Percentiles rank a stretch among this genome's conserved stretches.
Conservation (phyloP, 2,329 filamentous ascomycete species). For the Sporothrix pseudoabietina region DNA sequence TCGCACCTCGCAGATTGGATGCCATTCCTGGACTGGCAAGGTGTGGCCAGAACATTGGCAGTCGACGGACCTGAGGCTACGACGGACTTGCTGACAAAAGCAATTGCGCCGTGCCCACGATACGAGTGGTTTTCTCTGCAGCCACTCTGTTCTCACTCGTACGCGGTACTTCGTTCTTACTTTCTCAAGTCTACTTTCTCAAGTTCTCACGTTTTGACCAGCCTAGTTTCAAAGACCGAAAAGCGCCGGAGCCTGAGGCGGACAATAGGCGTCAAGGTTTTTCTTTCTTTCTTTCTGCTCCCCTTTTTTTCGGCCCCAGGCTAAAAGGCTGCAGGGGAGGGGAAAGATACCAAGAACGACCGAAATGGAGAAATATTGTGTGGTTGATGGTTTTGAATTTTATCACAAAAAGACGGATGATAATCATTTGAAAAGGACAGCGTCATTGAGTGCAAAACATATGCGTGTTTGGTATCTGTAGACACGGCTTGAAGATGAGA, state of each 20-base stretch:
- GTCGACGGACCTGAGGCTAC: neutral
- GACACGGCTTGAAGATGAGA: neutral
- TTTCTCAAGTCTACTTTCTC: neutral
- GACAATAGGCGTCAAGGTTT: neutral
- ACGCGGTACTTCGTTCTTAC: no score
- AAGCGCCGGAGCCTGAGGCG: conserved; percentile 6
- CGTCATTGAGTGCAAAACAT: neutral
- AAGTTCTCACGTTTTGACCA: neutral
- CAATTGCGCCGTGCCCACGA: neutral
- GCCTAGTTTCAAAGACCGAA: conserved; percentile 5
- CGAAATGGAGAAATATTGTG: neutral
- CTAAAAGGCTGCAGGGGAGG: neutral
- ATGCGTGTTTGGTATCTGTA: conserved; percentile 2
- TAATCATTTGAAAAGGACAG: neutral
- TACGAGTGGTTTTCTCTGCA: conserved; percentile 8
- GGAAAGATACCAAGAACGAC: neutral
- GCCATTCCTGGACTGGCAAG: neutral
- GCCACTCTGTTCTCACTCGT: neutral
- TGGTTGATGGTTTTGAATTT: neutral
- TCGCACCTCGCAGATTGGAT: neutral
- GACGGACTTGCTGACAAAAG: conserved; percentile 21
- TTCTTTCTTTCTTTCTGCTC: neutral
- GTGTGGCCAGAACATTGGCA: conserved; percentile 2
- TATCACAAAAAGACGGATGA: neutral
- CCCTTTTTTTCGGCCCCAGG: neutral